Conservation (phyloP, 805 yeast species). For the Ogataea paradorogensis region DNA sequence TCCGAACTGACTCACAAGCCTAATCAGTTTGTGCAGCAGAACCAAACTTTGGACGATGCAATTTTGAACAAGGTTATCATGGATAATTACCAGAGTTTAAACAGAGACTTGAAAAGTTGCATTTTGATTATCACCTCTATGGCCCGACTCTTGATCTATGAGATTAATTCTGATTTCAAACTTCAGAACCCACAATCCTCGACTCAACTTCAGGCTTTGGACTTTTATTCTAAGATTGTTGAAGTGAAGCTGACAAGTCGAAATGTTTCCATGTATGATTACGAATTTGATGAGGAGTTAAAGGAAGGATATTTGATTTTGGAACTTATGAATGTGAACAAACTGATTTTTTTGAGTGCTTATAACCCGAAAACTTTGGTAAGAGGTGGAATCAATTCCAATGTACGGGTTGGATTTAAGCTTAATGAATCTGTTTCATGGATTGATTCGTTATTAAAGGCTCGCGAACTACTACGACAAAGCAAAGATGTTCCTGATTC, state of each 20-base stretch:
- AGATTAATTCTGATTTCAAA: conserved; percentile 31
- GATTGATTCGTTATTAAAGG: conserved; percentile 68
- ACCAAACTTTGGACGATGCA: conserved; percentile 32
- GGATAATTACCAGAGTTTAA: conserved; percentile 29
- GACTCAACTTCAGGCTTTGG: conserved; percentile 42
- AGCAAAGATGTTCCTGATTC: conserved; percentile 16
- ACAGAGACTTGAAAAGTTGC: conserved; percentile 32
- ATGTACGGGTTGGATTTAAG: conserved; percentile 35
- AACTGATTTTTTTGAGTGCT: conserved; percentile 52
- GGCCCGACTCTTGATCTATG: conserved; percentile 36
- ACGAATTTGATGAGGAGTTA: conserved; percentile 63
- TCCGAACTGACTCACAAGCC: conserved; percentile 33
- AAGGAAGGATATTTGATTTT: conserved; percentile 61
- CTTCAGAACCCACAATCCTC: conserved; percentile 32
- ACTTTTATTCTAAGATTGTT: conserved; percentile 31
- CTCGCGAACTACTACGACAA: conserved; percentile 52
- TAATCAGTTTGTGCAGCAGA: conserved; percentile 27
- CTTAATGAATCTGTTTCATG: conserved; percentile 54
- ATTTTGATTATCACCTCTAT: conserved; percentile 34
- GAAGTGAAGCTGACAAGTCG: conserved; percentile 46
- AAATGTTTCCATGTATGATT: conserved; percentile 73
- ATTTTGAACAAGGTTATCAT: conserved; percentile 30
- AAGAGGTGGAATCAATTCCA: conserved; percentile 33
- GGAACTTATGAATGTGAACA: conserved; percentile 56
- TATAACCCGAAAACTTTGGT: conserved; percentile 36